These are phyloP conservation scores for Scedosporium aurantiacum DNA, from an alignment of 2,329 filamentous ascomycete species.

Conservation along the genomic window DNA sequence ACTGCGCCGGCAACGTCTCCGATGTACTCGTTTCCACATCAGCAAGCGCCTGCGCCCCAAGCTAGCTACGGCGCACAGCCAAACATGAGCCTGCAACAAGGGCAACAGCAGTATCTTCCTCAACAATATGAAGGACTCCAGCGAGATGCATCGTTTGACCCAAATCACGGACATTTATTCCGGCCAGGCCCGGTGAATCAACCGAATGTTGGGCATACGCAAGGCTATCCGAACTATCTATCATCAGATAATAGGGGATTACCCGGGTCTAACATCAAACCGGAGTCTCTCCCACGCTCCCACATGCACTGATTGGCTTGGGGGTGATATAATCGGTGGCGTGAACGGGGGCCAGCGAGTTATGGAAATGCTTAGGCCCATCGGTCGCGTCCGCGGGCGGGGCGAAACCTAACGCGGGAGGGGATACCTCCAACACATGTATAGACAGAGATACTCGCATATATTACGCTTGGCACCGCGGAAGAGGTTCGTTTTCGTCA, in stretches of 20 bases:
- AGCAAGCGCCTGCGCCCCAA: conserved; percentile 15
- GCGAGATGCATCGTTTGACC: conserved; percentile 1
- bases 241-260: conserved; percentile 2
- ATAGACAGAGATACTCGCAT: too few relatives aligned
- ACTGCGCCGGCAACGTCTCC: conserved; percentile 27
- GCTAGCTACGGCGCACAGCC: conserved; percentile 1
- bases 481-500: too few relatives aligned
- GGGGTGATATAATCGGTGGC: neutral
- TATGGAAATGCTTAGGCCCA: neutral
- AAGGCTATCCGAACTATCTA: conserved; percentile 3
- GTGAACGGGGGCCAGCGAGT: too few relatives aligned
- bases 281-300: neutral
- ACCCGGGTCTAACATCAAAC: neutral
- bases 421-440: too few relatives aligned
- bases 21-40: conserved; percentile 33
- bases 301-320: neutral
- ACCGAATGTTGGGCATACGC: neutral
- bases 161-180: neutral
- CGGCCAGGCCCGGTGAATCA: neutral
- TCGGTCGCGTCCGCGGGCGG: too few relatives aligned
- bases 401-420: too few relatives aligned
- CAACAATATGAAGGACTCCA: conserved; percentile 2
- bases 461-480: too few relatives aligned
- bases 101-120: conserved; percentile 4
- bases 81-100: neutral